A percentile compares a stretch with the other conserved stretches of the same genome.
phyloP scores from a whole-genome alignment of 2,329 filamentous ascomycete genomes.

The Mycosphaerelloides madeirae region DNA sequence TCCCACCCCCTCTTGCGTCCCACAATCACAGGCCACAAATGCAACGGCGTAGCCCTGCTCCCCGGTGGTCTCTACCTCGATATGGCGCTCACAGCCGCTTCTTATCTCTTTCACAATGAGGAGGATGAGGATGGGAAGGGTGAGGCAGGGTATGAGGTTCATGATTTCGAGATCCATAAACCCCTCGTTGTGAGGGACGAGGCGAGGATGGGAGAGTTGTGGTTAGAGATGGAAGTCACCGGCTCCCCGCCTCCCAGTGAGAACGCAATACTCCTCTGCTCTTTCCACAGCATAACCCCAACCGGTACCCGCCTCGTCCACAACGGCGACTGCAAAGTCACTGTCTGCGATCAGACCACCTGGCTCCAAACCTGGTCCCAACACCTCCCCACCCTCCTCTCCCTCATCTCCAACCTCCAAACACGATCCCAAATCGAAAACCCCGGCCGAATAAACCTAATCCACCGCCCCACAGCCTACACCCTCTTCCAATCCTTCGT shows the following conservation, averaged over 20 bases:
- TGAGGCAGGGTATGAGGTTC: slow-evolving; percentile 22
- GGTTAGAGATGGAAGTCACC: slow-evolving; percentile 25
- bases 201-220: slow-evolving; percentile 14
- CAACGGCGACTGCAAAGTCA: slow-evolving; percentile 24
- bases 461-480: slow-evolving; percentile 21
- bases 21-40: slow-evolving; percentile 28
- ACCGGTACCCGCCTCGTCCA: slow-evolving; percentile 22
- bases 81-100: slow-evolving; percentile 29
- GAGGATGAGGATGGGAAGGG: slow-evolving; percentile 7
- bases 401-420: neutral
- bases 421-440: neutral
- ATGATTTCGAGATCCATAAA: slow-evolving; percentile 25
- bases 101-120: slow-evolving; percentile 20
- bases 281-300: slow-evolving; percentile 22
- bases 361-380: slow-evolving; percentile 23
- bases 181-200: slow-evolving; percentile 23
- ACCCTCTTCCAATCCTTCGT: slow-evolving; percentile 26
- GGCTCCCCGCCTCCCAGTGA: neutral
- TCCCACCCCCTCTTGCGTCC: slow-evolving; percentile 18
- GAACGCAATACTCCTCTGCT: slow-evolving; percentile 13
- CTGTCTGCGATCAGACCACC: slow-evolving; percentile 16
- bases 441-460: slow-evolving; percentile 13
- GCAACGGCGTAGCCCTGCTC: slow-evolving; percentile 31
- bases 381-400: slow-evolving; percentile 12
- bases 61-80: slow-evolving; percentile 33